Evolutionary conservation across 129 eudicot genomes (phyloP).

Genomic region (Ambrosia trifida): DNA sequence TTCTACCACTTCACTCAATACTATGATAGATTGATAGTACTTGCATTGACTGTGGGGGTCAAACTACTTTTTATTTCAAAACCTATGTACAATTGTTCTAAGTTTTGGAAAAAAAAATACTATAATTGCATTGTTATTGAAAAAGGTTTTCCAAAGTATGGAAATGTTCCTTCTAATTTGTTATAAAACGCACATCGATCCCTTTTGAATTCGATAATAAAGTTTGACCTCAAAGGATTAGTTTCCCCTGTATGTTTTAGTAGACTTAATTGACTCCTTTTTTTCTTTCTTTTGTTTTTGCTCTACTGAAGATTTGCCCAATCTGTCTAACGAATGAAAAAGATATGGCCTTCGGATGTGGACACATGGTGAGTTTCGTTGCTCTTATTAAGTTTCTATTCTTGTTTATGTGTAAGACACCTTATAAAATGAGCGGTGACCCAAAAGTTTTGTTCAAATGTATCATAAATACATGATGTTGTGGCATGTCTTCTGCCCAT

Average conservation of each 20-base stretch:
- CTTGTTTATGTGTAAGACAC: neutral
- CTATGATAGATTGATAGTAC: neutral
- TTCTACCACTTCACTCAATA: conserved; percentile 19
- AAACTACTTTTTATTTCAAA: conserved; percentile 3
- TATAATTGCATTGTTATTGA: neutral
- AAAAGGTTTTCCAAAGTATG: neutral
- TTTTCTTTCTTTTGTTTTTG: neutral
- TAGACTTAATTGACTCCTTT: conserved; percentile 15
- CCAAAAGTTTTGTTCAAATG: neutral
- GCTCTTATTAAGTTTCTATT: conserved; percentile 5
- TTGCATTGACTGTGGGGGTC: conserved; percentile 7
- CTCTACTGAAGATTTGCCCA: conserved; percentile 57
- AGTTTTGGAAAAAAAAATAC: neutral
- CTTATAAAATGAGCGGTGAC: neutral
- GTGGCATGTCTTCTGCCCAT: neutral
- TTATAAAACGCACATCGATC: neutral
- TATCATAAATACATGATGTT: neutral
- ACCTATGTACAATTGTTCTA: neutral
- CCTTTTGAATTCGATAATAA: neutral
- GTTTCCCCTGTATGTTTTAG: neutral
- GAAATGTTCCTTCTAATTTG: neutral
- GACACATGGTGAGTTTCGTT: conserved; percentile 65
- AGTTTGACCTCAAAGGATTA: conserved; percentile 22
- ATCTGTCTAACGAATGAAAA: conserved; percentile 67
- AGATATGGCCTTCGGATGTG: conserved; percentile 76